Evolutionary conservation across 2,329 filamentous ascomycete genomes (phyloP), one percentile per base, ranked within the genome.

Genomic region (Exophiala sp.): DNA sequence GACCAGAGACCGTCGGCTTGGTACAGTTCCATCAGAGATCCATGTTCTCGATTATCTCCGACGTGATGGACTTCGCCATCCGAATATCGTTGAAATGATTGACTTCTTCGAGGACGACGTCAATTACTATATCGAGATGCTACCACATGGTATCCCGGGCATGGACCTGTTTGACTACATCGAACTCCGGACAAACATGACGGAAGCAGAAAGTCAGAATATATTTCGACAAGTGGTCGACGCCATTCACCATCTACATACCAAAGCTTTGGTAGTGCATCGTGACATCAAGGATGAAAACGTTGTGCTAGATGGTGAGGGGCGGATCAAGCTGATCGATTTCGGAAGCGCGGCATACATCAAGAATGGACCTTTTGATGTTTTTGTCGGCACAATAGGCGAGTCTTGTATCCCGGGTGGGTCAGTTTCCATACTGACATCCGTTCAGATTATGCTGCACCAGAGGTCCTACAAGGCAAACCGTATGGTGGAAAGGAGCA

Each of bases 121-220:
- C 62, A 97, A 99, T 68, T 99, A 99, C 73, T 99, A 99, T 71
- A 99, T 99, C 63, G 94, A 97, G 70, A 99, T 97, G 90, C 80
- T 88, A 11, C 94, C 94, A 0, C 94, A 97, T 65, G 94, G 94
- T 1, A 78, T 96, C 35, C 94, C 94, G 0, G 94, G 94, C 10
- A 97, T 99, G 91, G 94, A 99, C 70, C 80, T 99, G 1, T 99
- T 99, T 66, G 94, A 99, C 72, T 99, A 99, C 70, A 99, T 99
- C 62, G 94, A 99, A 71, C 80, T 99, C 50, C 86, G 92, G 21
- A 86, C 91, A 42, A 96, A 92, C 65, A 99, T 99, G 94, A 90
- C 95, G 49, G 94, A 99, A 73, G 78, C 82, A 6, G 94, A 99
- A 69, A 95, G 91, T 68, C 84, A 90, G 49, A 95, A 89, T 72